Conservation (phyloP, 345 rosid species). For the Eucalyptus grandis region DNA sequence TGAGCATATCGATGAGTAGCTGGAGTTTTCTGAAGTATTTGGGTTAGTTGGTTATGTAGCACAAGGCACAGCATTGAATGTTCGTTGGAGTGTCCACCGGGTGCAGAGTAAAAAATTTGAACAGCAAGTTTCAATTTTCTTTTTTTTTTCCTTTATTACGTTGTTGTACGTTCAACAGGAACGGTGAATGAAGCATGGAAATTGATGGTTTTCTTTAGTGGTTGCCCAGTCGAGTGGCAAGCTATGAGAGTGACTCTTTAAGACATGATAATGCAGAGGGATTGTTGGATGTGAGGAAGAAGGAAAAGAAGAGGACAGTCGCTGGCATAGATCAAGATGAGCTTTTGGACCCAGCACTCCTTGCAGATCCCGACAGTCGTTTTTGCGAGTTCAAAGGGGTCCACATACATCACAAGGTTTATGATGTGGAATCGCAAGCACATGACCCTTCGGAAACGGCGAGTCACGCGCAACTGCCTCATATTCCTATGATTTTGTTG, state of each 20-base stretch:
- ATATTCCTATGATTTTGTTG: slow-evolving; percentile 58
- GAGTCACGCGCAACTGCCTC: background rate
- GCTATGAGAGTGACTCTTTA: background rate
- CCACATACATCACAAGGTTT: slow-evolving; percentile 63
- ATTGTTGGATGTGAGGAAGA: slow-evolving; percentile 14
- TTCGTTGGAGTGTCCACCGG: background rate
- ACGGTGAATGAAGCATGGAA: background rate
- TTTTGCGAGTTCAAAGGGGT: slow-evolving; percentile 88
- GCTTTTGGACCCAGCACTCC: slow-evolving; percentile 36
- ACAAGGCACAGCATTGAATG: background rate
- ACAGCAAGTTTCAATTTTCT: background rate
- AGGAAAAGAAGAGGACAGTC: slow-evolving; percentile 16
- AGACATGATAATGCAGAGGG: slow-evolving; percentile 17
- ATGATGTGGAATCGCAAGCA: slow-evolving; percentile 15
- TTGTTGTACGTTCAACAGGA: background rate
- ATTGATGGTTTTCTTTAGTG: background rate
- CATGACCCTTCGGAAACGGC: background rate
- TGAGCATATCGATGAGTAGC: background rate
- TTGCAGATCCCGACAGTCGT: slow-evolving; percentile 83
- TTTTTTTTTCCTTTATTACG: background rate
- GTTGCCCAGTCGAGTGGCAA: background rate
- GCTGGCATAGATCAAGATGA: slow-evolving; percentile 75
- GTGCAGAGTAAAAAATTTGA: background rate
- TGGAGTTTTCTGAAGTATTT: background rate
- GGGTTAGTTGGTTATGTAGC: background rate